These are phyloP conservation scores for Fusarium sororula DNA, from an alignment of 2,329 filamentous ascomycete genomes.

Conservation along the genomic window DNA sequence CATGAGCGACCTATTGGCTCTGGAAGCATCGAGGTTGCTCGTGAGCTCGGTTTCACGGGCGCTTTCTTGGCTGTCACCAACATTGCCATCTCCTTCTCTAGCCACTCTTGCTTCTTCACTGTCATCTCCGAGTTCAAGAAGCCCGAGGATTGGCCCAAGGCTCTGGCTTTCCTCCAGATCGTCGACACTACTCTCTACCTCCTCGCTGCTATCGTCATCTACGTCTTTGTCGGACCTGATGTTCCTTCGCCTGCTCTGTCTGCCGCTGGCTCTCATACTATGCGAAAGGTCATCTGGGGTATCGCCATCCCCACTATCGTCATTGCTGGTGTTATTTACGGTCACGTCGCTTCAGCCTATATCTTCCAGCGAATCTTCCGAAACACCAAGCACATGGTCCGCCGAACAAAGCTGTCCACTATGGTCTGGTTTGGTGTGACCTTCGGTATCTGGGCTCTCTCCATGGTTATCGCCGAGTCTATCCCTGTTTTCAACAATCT, in stretches of 20 bases:
- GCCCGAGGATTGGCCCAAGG: constrained; percentile 55
- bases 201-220: constrained; percentile 71
- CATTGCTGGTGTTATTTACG: constrained; percentile 76
- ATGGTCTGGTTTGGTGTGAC: constrained; percentile 68
- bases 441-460: constrained; percentile 64
- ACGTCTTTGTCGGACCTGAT: constrained; percentile 68
- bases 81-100: constrained; percentile 72
- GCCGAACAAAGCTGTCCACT: constrained; percentile 60
- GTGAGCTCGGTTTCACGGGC: constrained; percentile 57
- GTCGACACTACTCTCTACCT: constrained; percentile 70
- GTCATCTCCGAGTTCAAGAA: constrained; percentile 72
- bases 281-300: constrained; percentile 73
- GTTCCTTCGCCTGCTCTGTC: constrained; percentile 74
- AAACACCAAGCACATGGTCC: constrained; percentile 64
- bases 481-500: constrained; percentile 76
- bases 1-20: constrained; percentile 52
- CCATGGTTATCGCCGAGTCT: constrained; percentile 74
- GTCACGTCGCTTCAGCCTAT: constrained; percentile 72
- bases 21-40: constrained; percentile 45
- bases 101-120: constrained; percentile 74
- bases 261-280: constrained; percentile 59
- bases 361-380: constrained; percentile 71
- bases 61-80: constrained; percentile 68
- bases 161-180: constrained; percentile 64
- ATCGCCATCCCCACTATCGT: constrained; percentile 72